A percentile compares a stretch with the other conserved stretches of the same genome.
These are phyloP conservation scores for Saururus chinensis DNA, from an alignment of 164 flowering plant genomes.

Conservation along the genomic window DNA sequence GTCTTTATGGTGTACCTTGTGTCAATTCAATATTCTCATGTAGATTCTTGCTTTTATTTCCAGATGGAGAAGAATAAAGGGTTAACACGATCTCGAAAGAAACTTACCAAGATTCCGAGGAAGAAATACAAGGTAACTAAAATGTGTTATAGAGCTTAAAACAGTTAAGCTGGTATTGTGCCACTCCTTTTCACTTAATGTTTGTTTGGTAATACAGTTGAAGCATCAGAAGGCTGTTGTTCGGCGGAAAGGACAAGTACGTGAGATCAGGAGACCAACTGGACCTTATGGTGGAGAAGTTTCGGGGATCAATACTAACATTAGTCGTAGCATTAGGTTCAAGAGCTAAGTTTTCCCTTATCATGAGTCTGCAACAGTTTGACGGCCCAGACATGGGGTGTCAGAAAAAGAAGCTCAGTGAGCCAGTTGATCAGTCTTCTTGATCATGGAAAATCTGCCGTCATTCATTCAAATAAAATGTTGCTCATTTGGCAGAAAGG, in stretches of 20 bases:
- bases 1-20: no score
- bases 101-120: conserved; percentile 76
- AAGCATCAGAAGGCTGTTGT: conserved; percentile 47
- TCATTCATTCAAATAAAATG: no score
- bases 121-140: conserved; percentile 73
- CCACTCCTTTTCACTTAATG: neutral
- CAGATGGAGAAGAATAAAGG: conserved; percentile 96
- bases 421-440: neutral
- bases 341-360: conserved; percentile 14
- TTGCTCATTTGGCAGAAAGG: no score
- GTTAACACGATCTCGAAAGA: conserved; percentile 71
- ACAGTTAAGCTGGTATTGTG: neutral
- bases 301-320: conserved; percentile 65
- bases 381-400: neutral
- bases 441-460: no score
- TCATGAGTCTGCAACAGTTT: neutral
- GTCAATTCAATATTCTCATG: neutral
- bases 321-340: conserved; percentile 69
- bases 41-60: neutral
- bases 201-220: conserved; percentile 28
- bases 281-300: conserved; percentile 82
- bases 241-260: conserved; percentile 69
- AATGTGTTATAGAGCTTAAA: neutral
- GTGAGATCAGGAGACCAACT: conserved; percentile 41
- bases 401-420: neutral